Evolutionary conservation across 805 yeast species (phyloP).

Genomic region (Hanseniaspora occidentalis): DNA sequence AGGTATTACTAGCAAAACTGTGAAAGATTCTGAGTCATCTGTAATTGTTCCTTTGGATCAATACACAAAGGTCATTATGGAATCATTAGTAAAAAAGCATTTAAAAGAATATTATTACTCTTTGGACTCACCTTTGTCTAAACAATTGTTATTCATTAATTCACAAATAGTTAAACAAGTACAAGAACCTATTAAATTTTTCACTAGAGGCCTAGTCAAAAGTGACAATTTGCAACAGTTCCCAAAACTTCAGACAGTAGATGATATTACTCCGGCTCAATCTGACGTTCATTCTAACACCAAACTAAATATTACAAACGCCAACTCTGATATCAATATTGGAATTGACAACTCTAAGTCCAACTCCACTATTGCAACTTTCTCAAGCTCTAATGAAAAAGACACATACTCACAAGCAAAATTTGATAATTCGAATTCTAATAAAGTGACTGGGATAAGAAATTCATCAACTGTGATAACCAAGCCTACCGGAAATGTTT

Average conservation of each 20-base stretch:
- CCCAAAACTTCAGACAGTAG: slow-evolving; percentile 1
- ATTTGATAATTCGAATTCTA: too few relatives aligned
- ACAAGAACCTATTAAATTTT: slow-evolving; percentile 10
- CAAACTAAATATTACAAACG: neutral
- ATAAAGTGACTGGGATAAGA: too few relatives aligned
- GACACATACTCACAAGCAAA: neutral
- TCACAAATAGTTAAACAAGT: slow-evolving; percentile 11
- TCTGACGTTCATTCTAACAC: neutral
- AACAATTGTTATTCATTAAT: slow-evolving; percentile 13
- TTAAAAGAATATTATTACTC: slow-evolving; percentile 13
- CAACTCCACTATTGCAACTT: neutral
- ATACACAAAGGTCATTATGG: slow-evolving; percentile 5
- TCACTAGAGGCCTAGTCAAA: slow-evolving; percentile 2
- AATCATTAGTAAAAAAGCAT: slow-evolving; percentile 3
- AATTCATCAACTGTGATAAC: neutral
- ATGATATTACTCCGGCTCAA: neutral
- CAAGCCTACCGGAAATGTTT: neutral
- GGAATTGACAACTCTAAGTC: neutral
- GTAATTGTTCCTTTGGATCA: slow-evolving; percentile 3
- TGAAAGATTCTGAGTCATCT: slow-evolving; percentile 4
- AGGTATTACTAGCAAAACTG: slow-evolving; percentile 2
- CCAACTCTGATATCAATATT: neutral
- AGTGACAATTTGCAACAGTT: slow-evolving; percentile 1
- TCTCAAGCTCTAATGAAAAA: neutral
- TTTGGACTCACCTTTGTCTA: slow-evolving; percentile 13